Conservation (phyloP, 2,329 filamentous ascomycete species). For the Aspergillus aculeatinus region DNA sequence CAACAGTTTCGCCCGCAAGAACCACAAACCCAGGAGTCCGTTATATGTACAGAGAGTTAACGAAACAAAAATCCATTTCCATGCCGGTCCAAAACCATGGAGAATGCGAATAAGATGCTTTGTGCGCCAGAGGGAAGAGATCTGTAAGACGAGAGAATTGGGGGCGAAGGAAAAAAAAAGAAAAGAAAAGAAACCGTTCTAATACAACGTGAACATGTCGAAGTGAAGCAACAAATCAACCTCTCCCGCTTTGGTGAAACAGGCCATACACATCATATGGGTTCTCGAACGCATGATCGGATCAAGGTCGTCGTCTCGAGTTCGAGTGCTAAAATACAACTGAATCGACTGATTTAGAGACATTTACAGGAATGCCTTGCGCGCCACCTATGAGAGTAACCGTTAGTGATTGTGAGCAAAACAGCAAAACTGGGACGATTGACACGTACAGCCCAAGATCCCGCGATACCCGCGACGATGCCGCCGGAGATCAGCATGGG, state of each 20-base stretch:
- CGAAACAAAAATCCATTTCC: constrained; percentile 40
- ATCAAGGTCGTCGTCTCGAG: constrained; percentile 16
- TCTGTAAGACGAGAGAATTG: constrained; percentile 21
- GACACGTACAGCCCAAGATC: constrained; percentile 80
- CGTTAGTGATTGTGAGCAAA: constrained; percentile 11
- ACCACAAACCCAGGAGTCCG: constrained; percentile 35
- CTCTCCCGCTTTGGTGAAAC: constrained; percentile 29
- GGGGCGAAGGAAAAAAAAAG: constrained; percentile 8
- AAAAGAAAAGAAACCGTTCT: constrained; percentile 34
- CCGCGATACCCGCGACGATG: constrained; percentile 82
- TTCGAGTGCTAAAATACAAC: constrained; percentile 20
- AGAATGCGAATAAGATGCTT: constrained; percentile 44
- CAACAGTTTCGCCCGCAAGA: constrained; percentile 28
- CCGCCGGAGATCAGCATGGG: constrained; percentile 94
- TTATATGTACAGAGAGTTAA: constrained; percentile 46
- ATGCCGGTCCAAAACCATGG: constrained; percentile 42
- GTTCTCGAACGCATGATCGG: constrained; percentile 20
- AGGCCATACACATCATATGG: constrained; percentile 28
- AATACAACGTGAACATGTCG: constrained; percentile 37
- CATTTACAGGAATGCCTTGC: constrained; percentile 52
- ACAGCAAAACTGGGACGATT: constrained; percentile 6
- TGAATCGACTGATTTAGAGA: neutral
- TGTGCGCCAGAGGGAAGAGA: constrained; percentile 48
- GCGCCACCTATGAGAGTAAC: constrained; percentile 43
- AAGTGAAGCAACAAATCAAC: constrained; percentile 21